These are phyloP conservation scores for Sparassis latifolia DNA, from an alignment of 1,284 basidiomycete genomes.

Conservation along the genomic window DNA sequence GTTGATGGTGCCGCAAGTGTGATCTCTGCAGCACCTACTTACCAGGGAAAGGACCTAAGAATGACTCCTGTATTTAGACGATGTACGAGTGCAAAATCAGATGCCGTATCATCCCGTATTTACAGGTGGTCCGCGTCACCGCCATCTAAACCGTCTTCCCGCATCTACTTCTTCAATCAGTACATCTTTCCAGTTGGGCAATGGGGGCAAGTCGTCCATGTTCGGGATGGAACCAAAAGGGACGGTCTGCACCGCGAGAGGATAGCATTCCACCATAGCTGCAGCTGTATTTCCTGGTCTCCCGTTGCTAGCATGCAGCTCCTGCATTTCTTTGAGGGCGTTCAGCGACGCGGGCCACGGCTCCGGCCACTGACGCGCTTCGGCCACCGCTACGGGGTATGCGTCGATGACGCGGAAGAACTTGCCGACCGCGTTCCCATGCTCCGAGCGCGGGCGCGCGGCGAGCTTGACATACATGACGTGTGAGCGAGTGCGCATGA, in stretches of 20 bases:
- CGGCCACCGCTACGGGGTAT: conserved; percentile 14
- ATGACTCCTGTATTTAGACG: too few relatives aligned
- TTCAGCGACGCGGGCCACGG: conserved; percentile 21
- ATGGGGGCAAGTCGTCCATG: conserved; percentile 4
- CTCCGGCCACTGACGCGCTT: conserved; percentile 7
- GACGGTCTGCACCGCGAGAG: conserved; percentile 21
- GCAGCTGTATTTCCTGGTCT: conserved; percentile 16
- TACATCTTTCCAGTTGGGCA: conserved; percentile 16
- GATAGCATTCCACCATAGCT: conserved; percentile 18
- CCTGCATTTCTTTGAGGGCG: conserved; percentile 8
- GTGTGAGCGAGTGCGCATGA: conserved; percentile 16
- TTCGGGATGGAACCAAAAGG: conserved; percentile 21
- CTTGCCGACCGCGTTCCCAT: conserved; percentile 14
- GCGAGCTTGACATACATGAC: conserved; percentile 17
- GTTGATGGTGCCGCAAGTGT: too few relatives aligned
- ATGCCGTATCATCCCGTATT: too few relatives aligned
- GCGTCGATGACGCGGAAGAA: conserved; percentile 18
- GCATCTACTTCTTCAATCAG: conserved; percentile 14
- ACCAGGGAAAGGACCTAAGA: too few relatives aligned
- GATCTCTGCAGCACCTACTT: too few relatives aligned
- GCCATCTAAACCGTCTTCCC: conserved; percentile 8
- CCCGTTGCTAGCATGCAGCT: not conserved
- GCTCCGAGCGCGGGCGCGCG: conserved; percentile 13
- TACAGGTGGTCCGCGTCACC: too few relatives aligned
- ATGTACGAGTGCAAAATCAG: too few relatives aligned